phyloP scores from a whole-genome alignment of 2,329 filamentous ascomycete genomes.

The Arthrobotrys megalospora region DNA sequence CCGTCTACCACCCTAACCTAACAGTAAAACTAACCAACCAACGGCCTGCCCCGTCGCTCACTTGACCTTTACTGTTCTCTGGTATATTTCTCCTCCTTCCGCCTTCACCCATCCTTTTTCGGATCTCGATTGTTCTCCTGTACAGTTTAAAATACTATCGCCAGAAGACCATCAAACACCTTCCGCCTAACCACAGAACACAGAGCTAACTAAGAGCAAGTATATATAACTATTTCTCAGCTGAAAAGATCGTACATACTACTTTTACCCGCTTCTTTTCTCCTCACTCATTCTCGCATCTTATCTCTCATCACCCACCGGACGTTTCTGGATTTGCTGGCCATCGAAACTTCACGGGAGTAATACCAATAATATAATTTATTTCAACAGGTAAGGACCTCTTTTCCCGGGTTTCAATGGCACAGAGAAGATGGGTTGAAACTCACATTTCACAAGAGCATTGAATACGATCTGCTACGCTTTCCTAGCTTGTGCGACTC shows the following conservation, averaged over 20 bases:
- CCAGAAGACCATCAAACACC: slow-evolving; percentile 26
- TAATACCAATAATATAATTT: slow-evolving; percentile 50
- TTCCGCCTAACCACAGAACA: slow-evolving; percentile 13
- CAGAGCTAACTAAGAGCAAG: slow-evolving; percentile 27
- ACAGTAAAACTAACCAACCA: slow-evolving; percentile 52
- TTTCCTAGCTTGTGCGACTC: slow-evolving; percentile 53
- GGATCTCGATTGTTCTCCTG: slow-evolving; percentile 51
- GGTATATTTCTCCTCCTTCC: slow-evolving; percentile 58
- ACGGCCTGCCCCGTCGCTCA: slow-evolving; percentile 56
- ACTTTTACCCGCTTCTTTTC: slow-evolving; percentile 26
- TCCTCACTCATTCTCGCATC: slow-evolving; percentile 21
- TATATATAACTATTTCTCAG: slow-evolving; percentile 37
- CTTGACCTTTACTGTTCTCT: slow-evolving; percentile 45
- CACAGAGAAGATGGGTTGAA: slow-evolving; percentile 33
- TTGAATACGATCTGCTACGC: slow-evolving; percentile 38
- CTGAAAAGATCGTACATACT: slow-evolving; percentile 39
- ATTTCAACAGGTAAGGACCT: slow-evolving; percentile 28
- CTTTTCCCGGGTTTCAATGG: slow-evolving; percentile 1
- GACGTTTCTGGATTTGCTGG: slow-evolving; percentile 55
- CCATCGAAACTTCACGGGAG: slow-evolving; percentile 43
- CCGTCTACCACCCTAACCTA: slow-evolving; percentile 55
- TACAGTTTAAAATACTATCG: slow-evolving; percentile 30
- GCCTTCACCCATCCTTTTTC: slow-evolving; percentile 57
- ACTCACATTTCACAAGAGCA: slow-evolving; percentile 50
- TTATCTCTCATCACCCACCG: slow-evolving; percentile 23